Evolutionary conservation across 164 flowering plant genomes (phyloP).

Genomic region (Amborella trichopoda): DNA sequence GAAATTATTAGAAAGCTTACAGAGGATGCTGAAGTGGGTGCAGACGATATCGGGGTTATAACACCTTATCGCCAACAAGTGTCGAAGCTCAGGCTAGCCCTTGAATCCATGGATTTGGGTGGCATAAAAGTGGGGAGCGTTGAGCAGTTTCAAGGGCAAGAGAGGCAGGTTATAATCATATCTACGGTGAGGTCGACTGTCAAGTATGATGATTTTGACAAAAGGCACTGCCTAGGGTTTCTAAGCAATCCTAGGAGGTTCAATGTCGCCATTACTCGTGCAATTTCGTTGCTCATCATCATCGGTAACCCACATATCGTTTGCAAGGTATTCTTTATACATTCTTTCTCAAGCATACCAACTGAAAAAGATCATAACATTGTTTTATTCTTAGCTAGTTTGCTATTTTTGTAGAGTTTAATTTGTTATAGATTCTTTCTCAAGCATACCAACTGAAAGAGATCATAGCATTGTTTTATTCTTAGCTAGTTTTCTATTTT

Average conservation of each 20-base stretch:
- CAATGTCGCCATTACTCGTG: slow-evolving; percentile 90
- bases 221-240: slow-evolving; percentile 58
- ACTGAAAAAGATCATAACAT: too few species aligned
- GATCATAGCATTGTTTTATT: too few species aligned
- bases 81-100: slow-evolving; percentile 48
- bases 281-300: slow-evolving; percentile 64
- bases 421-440: too few species aligned
- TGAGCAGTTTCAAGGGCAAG: slow-evolving; percentile 97
- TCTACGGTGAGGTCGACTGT: slow-evolving; percentile 93
- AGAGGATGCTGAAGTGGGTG: slow-evolving; percentile 17
- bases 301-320: slow-evolving; percentile 91
- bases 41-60: slow-evolving; percentile 74
- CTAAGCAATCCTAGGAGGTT: slow-evolving; percentile 91
- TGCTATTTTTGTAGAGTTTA: too few species aligned
- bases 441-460: too few species aligned
- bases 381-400: too few species aligned
- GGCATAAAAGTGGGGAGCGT: slow-evolving; percentile 86
- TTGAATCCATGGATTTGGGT: slow-evolving; percentile 36
- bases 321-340: slow-evolving; percentile 38
- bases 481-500: too few species aligned
- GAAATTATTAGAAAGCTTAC: slow-evolving; percentile 44
- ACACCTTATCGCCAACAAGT: slow-evolving; percentile 95
- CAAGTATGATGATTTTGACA: slow-evolving; percentile 79
- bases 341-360: too few species aligned
- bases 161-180: slow-evolving; percentile 61